Percentiles rank a stretch among this genome's conserved stretches.
These are phyloP conservation scores for Anisodus tanguticus DNA, from an alignment of 257 asterid species.

Conservation along the genomic window DNA sequence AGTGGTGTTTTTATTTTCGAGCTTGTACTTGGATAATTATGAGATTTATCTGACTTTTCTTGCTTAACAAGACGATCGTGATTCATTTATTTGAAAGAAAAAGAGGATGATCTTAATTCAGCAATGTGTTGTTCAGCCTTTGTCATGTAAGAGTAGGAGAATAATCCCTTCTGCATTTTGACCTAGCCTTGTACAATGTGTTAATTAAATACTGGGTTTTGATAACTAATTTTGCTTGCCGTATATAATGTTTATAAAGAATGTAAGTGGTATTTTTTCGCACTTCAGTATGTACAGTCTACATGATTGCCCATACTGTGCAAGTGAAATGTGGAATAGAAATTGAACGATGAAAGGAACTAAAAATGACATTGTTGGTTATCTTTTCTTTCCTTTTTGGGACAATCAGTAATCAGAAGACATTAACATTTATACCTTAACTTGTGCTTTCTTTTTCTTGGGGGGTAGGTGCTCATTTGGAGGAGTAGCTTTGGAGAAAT, in stretches of 20 bases:
- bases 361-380: not conserved
- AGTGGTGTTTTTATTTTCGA: not conserved
- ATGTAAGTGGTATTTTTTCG: not conserved
- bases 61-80: not conserved
- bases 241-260: not conserved
- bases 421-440: not conserved
- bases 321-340: not conserved
- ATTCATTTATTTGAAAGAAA: not conserved
- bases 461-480: not conserved
- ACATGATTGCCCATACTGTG: not conserved
- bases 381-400: not conserved
- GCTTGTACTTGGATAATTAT: not conserved
- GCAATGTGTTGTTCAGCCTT: not conserved
- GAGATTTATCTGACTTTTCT: not conserved
- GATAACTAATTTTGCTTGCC: not conserved
- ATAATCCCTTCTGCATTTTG: not conserved
- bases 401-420: not conserved
- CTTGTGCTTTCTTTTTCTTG: not conserved
- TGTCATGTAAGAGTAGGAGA: not conserved
- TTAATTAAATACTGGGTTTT: not conserved
- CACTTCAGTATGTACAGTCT: not conserved
- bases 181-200: not conserved
- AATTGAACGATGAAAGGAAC: not conserved
- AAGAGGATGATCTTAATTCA: constrained; percentile 3
- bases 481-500: no score